Conservation (phyloP, 2,329 filamentous ascomycete genomes). For the Blastomyces percursus region DNA sequence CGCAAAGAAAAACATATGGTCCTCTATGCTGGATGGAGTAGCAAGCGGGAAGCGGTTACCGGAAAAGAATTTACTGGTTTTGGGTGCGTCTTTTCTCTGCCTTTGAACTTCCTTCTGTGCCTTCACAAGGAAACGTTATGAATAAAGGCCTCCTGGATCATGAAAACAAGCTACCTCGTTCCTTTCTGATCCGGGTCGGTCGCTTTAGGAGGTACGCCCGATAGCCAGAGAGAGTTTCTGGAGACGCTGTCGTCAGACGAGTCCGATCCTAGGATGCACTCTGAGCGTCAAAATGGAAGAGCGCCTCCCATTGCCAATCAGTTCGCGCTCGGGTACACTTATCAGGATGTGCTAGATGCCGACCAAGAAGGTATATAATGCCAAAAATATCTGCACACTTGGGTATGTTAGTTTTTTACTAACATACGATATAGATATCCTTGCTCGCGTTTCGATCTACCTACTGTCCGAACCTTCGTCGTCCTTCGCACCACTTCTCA, state of each 20-base stretch:
- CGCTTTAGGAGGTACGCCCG: slow-evolving; percentile 57
- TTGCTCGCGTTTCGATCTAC: slow-evolving; percentile 81
- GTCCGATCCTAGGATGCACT: slow-evolving; percentile 30
- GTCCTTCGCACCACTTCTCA: slow-evolving; percentile 70
- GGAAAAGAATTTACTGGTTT: slow-evolving; percentile 79
- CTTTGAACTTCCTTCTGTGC: background rate
- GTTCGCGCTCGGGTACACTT: slow-evolving; percentile 88
- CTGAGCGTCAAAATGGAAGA: slow-evolving; percentile 42
- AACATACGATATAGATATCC: slow-evolving; percentile 52
- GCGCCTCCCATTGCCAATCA: slow-evolving; percentile 76
- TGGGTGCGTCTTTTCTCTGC: slow-evolving; percentile 47
- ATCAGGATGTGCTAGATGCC: slow-evolving; percentile 85
- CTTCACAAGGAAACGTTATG: background rate
- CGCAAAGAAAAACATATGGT: slow-evolving; percentile 81
- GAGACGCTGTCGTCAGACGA: slow-evolving; percentile 44
- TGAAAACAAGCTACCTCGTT: background rate
- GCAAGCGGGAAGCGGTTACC: slow-evolving; percentile 81
- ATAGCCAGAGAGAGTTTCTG: slow-evolving; percentile 75
- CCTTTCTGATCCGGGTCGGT: background rate
- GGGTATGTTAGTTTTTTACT: slow-evolving; percentile 7
- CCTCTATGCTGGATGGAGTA: slow-evolving; percentile 79
- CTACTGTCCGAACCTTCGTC: slow-evolving; percentile 75
- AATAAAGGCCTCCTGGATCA: background rate
- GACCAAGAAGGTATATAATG: slow-evolving; percentile 68
- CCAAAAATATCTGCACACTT: background rate